Evolutionary conservation across 2,329 filamentous ascomycete genomes (phyloP).

Genomic region (Clonostachys solani): DNA sequence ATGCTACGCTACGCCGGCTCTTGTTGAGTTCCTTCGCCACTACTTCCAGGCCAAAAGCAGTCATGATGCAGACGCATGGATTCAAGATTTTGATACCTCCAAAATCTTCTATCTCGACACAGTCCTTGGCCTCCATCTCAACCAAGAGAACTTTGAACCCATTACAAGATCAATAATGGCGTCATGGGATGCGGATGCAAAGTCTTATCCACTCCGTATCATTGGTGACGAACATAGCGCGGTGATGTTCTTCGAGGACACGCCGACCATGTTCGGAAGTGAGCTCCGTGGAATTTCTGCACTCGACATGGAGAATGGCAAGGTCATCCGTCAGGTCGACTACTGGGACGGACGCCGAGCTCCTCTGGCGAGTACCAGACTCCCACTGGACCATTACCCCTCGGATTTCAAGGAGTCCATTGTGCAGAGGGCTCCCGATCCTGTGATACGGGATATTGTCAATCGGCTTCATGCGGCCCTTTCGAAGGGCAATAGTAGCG

Average conservation of each 20-base stretch:
- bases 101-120: too few relatives aligned
- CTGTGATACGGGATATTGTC: neutral
- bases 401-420: neutral
- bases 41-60: too few relatives aligned
- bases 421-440: neutral
- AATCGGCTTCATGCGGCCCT: neutral
- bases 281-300: constrained; percentile 1
- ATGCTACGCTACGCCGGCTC: too few relatives aligned
- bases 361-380: neutral
- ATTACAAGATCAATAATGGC: too few relatives aligned
- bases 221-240: constrained; percentile 1
- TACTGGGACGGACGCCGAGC: constrained; percentile 2
- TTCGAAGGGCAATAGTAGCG: constrained; percentile 1
- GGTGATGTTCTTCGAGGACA: constrained; percentile 3
- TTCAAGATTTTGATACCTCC: too few relatives aligned
- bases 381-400: neutral
- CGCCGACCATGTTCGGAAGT: constrained; percentile 1
- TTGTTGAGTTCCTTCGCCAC: too few relatives aligned
- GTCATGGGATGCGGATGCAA: too few relatives aligned
- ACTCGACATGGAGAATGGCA: constrained; percentile 1
- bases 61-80: too few relatives aligned
- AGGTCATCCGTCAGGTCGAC: constrained; percentile 2
- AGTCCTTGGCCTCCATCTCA: too few relatives aligned
- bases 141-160: too few relatives aligned
- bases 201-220: constrained; percentile 1